Conservation (phyloP, 2,329 filamentous ascomycete species). For the Fusarium transvaalense region DNA sequence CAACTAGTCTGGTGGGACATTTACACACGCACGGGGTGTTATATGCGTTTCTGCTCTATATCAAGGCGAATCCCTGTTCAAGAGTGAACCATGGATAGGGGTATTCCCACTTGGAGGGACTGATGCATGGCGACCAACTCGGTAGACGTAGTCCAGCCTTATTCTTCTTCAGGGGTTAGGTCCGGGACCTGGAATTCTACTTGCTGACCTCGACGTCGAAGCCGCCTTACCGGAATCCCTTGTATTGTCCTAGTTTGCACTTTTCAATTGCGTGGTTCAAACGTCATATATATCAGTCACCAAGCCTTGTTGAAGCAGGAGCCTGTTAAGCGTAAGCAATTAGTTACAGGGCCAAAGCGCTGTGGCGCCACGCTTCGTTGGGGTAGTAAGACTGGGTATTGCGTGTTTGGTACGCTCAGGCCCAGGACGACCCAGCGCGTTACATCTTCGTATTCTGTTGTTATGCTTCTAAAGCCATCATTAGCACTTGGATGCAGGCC, state of each 20-base stretch:
- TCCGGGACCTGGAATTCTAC: neutral
- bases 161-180: neutral
- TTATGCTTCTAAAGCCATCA: too few species aligned
- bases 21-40: neutral
- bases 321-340: too few species aligned
- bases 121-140: neutral
- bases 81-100: neutral
- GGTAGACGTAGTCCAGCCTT: neutral
- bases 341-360: too few species aligned
- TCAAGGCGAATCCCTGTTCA: neutral
- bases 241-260: neutral
- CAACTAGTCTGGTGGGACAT: neutral
- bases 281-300: neutral
- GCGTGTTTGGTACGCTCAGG: too few species aligned
- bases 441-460: too few species aligned
- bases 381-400: too few species aligned
- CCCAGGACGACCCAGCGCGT: too few species aligned
- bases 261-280: slow-evolving; percentile 1
- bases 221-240: neutral
- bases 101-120: neutral
- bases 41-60: neutral
- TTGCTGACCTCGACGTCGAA: neutral
- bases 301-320: slow-evolving; percentile 6
- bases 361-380: too few species aligned
- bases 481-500: too few species aligned